phyloP scores from a whole-genome alignment of 371 early-diverging fungal genomes.

The Batrachochytrium dendrobatidis region DNA sequence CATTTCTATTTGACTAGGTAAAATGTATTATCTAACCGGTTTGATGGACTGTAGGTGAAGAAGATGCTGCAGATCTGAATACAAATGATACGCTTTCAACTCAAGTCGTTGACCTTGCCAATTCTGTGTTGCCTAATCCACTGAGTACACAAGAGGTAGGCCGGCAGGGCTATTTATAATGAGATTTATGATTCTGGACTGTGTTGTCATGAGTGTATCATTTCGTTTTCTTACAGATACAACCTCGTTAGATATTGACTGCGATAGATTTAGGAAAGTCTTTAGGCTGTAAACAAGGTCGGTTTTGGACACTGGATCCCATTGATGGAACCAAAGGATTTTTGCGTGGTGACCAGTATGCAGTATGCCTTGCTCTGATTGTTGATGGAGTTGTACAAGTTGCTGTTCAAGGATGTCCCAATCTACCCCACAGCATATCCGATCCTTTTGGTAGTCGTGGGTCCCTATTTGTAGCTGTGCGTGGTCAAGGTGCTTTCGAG shows the following conservation, averaged over 20 bases:
- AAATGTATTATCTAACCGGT: too few species aligned
- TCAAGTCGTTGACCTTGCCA: constrained; percentile 72
- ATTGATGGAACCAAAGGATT: constrained; percentile 84
- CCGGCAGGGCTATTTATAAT: not conserved
- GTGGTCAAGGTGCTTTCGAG: constrained; percentile 82
- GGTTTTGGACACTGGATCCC: constrained; percentile 94
- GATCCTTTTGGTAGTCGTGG: constrained; percentile 61
- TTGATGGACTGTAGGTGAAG: constrained; percentile 58
- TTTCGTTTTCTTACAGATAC: too few species aligned
- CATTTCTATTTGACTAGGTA: not conserved
- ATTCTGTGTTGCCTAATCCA: constrained; percentile 54
- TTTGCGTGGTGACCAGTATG: constrained; percentile 93
- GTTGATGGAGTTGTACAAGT: constrained; percentile 80
- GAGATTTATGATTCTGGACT: constrained; percentile 19
- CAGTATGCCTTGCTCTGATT: constrained; percentile 90
- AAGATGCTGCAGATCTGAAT: constrained; percentile 81
- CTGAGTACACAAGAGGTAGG: constrained; percentile 61
- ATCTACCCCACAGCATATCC: constrained; percentile 64
- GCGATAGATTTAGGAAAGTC: constrained; percentile 87
- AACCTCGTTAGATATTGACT: constrained; percentile 51
- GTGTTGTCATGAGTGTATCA: too few species aligned
- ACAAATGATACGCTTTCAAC: constrained; percentile 56
- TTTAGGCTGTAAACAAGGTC: constrained; percentile 71
- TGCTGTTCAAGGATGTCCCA: constrained; percentile 93
- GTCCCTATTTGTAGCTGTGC: constrained; percentile 58